phyloP scores from a whole-genome alignment of 1,139 yeast species.

The Protomyces inouyei region DNA sequence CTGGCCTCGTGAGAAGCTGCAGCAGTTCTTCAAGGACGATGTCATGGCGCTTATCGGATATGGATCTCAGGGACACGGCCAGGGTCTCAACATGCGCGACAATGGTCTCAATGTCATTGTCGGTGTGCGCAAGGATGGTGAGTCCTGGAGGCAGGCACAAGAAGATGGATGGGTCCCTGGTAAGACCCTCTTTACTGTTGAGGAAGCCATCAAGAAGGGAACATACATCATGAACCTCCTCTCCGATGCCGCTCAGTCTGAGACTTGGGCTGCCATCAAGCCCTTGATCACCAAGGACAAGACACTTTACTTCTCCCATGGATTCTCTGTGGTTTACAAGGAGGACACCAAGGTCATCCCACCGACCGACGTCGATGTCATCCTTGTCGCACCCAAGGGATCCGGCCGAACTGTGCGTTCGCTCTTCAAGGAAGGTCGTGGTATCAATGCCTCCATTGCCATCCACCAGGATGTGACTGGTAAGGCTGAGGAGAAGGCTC shows the following conservation, averaged over 20 bases:
- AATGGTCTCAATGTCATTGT: constrained; percentile 94
- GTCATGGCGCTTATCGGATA: constrained; percentile 96
- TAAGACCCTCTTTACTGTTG: constrained; percentile 90
- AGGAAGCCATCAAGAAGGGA: constrained; percentile 88
- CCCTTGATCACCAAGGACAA: constrained; percentile 90
- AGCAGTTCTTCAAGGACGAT: constrained; percentile 95
- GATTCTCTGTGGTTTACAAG: constrained; percentile 99
- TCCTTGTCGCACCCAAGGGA: constrained; percentile 99
- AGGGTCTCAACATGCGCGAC: constrained; percentile 98
- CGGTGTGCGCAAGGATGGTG: constrained; percentile 98
- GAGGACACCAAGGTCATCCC: constrained; percentile 94
- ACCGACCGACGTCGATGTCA: constrained; percentile 91
- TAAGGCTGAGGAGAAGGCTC: constrained; percentile 98
- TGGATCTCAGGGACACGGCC: constrained; percentile 99
- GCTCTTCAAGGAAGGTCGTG: constrained; percentile 99
- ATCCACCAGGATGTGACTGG: constrained; percentile 99
- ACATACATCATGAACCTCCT: constrained; percentile 94
- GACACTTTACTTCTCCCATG: constrained; percentile 98
- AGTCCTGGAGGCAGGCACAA: constrained; percentile 98
- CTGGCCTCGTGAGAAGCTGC: constrained; percentile 98
- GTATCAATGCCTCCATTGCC: constrained; percentile 88
- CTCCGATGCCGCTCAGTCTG: constrained; percentile 99
- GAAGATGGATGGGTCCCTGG: constrained; percentile 99
- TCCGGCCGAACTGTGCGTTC: constrained; percentile 99
- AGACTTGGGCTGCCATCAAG: constrained; percentile 83